Percentiles rank a stretch among this genome's conserved stretches.
Conservation (phyloP, 2,329 filamentous ascomycete species). For the Aspergillus arachidicola region DNA sequence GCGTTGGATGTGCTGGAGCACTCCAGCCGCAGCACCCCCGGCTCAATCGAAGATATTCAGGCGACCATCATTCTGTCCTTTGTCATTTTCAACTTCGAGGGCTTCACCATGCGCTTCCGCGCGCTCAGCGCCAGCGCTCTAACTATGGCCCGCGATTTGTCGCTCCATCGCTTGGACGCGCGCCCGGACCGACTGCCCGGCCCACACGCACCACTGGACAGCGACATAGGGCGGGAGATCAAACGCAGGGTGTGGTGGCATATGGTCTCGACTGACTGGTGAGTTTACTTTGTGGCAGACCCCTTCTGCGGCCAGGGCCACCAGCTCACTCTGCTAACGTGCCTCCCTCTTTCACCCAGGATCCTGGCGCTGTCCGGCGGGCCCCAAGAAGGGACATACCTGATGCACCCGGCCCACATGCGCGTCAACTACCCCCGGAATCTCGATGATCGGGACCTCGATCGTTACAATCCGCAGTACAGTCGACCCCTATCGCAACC, state of each 20-base stretch:
- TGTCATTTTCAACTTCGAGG: slow-evolving; percentile 3
- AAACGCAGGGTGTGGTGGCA: slow-evolving; percentile 14
- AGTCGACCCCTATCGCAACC: not conserved
- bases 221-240: not conserved
- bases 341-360: not conserved
- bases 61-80: not conserved
- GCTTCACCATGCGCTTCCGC: not conserved
- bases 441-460: slow-evolving; percentile 9
- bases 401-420: slow-evolving; percentile 12
- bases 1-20: slow-evolving; percentile 1
- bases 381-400: slow-evolving; percentile 11
- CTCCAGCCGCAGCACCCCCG: not conserved
- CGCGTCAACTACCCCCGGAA: slow-evolving; percentile 9
- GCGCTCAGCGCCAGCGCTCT: not conserved
- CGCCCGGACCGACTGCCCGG: not conserved
- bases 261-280: slow-evolving; percentile 10
- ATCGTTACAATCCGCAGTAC: not conserved
- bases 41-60: not conserved
- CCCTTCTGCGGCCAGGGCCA: not conserved
- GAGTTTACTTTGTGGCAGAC: not conserved
- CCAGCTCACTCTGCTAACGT: not conserved
- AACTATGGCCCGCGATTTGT: not conserved
- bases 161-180: not conserved
- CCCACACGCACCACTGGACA: too few species aligned
- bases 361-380: slow-evolving; percentile 7